Percentiles rank a stretch among this genome's conserved stretches.
phyloP scores from a whole-genome alignment of 2,329 filamentous ascomycete genomes.

The Aspergillus versicolor region DNA sequence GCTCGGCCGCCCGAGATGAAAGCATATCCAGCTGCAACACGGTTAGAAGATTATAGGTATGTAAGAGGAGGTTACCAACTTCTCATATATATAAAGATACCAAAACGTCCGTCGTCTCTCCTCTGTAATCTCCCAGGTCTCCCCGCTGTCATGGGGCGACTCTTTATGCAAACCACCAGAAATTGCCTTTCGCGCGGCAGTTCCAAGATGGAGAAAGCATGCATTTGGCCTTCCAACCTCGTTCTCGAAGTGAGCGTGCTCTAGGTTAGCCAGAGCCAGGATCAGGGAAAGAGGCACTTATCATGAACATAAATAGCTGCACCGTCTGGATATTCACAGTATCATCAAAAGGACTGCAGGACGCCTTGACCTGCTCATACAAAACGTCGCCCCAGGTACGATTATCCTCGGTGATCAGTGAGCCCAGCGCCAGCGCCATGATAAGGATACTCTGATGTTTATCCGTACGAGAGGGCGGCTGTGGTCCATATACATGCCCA shows the following conservation, averaged over 20 bases:
- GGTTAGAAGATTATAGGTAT: background rate
- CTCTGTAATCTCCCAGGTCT: slow-evolving; percentile 34
- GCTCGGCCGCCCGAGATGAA: slow-evolving; percentile 44
- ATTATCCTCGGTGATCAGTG: slow-evolving; percentile 41
- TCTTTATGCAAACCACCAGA: slow-evolving; percentile 48
- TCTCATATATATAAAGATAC: slow-evolving; percentile 47
- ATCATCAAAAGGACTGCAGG: slow-evolving; percentile 38
- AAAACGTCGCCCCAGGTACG: slow-evolving; percentile 43
- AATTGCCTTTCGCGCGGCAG: slow-evolving; percentile 44
- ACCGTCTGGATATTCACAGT: slow-evolving; percentile 47
- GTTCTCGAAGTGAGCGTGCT: slow-evolving; percentile 45
- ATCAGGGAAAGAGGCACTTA: slow-evolving; percentile 31
- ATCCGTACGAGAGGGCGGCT: slow-evolving; percentile 33
- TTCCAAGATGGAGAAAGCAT: slow-evolving; percentile 42
- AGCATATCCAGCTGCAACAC: slow-evolving; percentile 42
- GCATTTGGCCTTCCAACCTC: slow-evolving; percentile 48
- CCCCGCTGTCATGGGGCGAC: slow-evolving; percentile 29
- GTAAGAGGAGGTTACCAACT: slow-evolving; percentile 26
- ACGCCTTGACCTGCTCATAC: slow-evolving; percentile 45
- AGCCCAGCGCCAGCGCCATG: slow-evolving; percentile 38
- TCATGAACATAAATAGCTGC: slow-evolving; percentile 47
- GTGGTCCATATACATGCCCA: slow-evolving; percentile 35
- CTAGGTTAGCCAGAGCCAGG: slow-evolving; percentile 7
- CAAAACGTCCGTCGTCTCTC: slow-evolving; percentile 41
- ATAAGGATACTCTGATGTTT: slow-evolving; percentile 40